These are phyloP conservation scores for Mortierella sp. DNA, from an alignment of 371 early-diverging fungal species.

Conservation along the genomic window DNA sequence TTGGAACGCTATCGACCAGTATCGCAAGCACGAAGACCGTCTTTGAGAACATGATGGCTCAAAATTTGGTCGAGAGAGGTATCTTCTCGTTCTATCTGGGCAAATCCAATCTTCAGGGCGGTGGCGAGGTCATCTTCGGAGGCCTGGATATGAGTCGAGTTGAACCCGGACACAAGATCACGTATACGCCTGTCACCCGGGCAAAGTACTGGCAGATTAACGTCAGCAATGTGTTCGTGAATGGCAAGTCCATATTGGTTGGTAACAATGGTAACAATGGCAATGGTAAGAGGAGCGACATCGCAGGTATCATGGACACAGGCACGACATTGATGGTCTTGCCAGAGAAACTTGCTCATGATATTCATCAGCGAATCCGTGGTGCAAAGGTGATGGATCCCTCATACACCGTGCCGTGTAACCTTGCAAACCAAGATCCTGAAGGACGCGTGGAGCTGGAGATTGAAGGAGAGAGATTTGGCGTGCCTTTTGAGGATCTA, in stretches of 20 bases:
- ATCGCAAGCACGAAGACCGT: constrained; percentile 42
- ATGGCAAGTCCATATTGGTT: constrained; percentile 6
- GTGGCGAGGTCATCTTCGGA: constrained; percentile 51
- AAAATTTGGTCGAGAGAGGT: constrained; percentile 55
- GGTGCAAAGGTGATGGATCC: constrained; percentile 45
- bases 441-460: constrained; percentile 50
- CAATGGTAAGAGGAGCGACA: neutral
- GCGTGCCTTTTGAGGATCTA: constrained; percentile 58
- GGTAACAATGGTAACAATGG: constrained; percentile 9
- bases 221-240: constrained; percentile 43
- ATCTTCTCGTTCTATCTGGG: constrained; percentile 61
- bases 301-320: constrained; percentile 68
- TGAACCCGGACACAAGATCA: constrained; percentile 33
- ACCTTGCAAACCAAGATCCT: constrained; percentile 44
- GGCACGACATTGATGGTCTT: constrained; percentile 73
- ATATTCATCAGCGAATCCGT: constrained; percentile 56
- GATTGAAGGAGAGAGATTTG: constrained; percentile 58
- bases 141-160: constrained; percentile 36
- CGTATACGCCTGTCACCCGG: constrained; percentile 57
- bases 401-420: constrained; percentile 57
- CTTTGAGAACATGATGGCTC: constrained; percentile 49
- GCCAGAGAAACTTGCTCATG: constrained; percentile 54
- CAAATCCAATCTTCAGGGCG: constrained; percentile 23
- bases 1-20: constrained; percentile 54
- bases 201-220: constrained; percentile 61